Conservation (phyloP, 352 stramenopile genomes). For the Hyaloperonospora brassicae region DNA sequence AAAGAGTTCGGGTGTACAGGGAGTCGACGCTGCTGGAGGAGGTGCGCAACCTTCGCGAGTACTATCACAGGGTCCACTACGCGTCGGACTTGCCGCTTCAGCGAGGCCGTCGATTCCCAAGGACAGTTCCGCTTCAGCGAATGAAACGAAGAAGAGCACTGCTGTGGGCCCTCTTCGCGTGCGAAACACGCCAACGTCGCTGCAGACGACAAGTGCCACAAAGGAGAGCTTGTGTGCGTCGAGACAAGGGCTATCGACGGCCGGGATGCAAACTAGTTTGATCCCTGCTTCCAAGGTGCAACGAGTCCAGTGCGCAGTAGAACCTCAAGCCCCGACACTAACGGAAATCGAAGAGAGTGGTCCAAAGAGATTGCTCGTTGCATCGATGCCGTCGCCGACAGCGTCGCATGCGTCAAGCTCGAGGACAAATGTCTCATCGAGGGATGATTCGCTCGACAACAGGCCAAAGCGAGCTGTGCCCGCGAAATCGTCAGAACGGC, state of each 20-base stretch:
- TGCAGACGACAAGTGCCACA: conserved; percentile 13
- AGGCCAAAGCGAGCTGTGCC: conserved; percentile 13
- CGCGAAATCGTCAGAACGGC: conserved; percentile 12
- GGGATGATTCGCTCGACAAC: conserved; percentile 6
- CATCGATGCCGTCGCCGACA: conserved; percentile 17
- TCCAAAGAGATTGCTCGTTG: conserved; percentile 8
- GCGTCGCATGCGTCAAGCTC: conserved; percentile 23
- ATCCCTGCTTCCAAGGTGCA: conserved; percentile 21
- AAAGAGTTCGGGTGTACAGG: conserved; percentile 8
- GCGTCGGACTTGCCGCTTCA: conserved; percentile 30
- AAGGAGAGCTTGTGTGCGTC: conserved; percentile 26
- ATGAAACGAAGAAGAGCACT: conserved; percentile 21
- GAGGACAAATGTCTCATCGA: conserved; percentile 18
- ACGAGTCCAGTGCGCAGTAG: conserved; percentile 29
- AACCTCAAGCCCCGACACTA: conserved; percentile 11
- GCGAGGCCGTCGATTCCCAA: conserved; percentile 21
- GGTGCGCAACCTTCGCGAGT: conserved; percentile 21
- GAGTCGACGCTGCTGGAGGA: conserved; percentile 11
- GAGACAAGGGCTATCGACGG: conserved; percentile 23
- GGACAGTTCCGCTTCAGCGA: conserved; percentile 8
- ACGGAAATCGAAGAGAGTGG: conserved; percentile 17
- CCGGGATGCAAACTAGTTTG: conserved; percentile 31
- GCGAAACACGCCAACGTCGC: conserved; percentile 23
- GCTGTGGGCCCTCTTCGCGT: conserved; percentile 33
- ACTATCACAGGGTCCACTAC: conserved; percentile 34